These are phyloP conservation scores for Peterozyma toletana DNA, from an alignment of 805 yeast genomes.

Conservation along the genomic window DNA sequence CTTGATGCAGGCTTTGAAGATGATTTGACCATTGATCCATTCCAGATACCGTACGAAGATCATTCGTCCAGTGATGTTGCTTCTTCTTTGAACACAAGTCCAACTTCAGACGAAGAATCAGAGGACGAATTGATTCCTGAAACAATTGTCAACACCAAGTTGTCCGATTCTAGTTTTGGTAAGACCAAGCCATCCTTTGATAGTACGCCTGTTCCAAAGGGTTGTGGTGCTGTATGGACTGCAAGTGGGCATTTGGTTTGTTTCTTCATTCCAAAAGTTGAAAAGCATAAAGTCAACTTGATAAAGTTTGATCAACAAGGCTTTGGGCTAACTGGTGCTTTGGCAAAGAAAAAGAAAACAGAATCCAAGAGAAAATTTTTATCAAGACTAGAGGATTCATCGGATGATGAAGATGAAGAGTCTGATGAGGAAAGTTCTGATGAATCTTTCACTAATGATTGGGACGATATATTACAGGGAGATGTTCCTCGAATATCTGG, in stretches of 20 bases:
- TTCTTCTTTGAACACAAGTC: conserved; percentile 17
- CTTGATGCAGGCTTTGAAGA: conserved; percentile 26
- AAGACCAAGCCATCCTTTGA: conserved; percentile 39
- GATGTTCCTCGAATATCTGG: conserved; percentile 53
- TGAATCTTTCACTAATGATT: conserved; percentile 60
- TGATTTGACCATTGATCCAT: conserved; percentile 21
- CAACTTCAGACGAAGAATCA: conserved; percentile 33
- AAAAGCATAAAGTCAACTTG: conserved; percentile 30
- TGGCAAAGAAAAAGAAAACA: conserved; percentile 16
- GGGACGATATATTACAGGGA: conserved; percentile 56
- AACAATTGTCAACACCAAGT: conserved; percentile 11
- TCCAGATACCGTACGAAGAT: conserved; percentile 19
- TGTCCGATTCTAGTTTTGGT: conserved; percentile 14
- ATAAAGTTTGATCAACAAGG: conserved; percentile 51
- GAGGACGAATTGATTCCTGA: conserved; percentile 16
- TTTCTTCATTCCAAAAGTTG: conserved; percentile 61
- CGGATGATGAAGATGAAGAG: conserved; percentile 8
- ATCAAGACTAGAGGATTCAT: conserved; percentile 8
- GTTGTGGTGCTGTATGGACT: conserved; percentile 90
- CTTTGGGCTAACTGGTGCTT: conserved; percentile 30
- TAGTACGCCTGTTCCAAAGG: conserved; percentile 86
- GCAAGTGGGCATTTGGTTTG: conserved; percentile 73
- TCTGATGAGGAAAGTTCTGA: conserved; percentile 20
- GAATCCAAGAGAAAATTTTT: not conserved
- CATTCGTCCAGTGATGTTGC: conserved; percentile 15